phyloP scores from a whole-genome alignment of 306 rosid species.

The Vigna unguiculata region DNA sequence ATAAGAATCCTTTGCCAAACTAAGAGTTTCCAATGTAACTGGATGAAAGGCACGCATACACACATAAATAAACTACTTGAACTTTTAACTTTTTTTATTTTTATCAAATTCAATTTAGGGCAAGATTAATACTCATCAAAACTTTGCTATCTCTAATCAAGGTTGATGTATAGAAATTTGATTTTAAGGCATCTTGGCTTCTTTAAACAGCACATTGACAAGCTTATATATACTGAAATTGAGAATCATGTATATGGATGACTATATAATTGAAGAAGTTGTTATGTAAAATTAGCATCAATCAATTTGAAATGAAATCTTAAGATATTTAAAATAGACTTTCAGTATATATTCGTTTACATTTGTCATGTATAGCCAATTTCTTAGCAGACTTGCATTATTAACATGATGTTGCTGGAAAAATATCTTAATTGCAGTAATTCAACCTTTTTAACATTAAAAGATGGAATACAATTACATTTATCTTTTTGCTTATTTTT shows the following conservation, averaged over 20 bases:
- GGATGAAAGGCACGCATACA: background rate
- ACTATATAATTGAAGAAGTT: no score
- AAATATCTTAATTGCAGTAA: background rate
- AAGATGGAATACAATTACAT: background rate
- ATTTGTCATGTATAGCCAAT: background rate
- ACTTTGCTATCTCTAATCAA: background rate
- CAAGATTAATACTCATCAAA: background rate
- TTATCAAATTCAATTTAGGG: constrained; percentile 10
- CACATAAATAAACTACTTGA: background rate
- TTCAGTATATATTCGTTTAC: background rate
- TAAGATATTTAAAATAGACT: background rate
- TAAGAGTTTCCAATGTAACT: background rate
- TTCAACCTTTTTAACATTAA: background rate
- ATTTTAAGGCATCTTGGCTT: background rate
- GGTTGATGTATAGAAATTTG: background rate
- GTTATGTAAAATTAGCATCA: background rate
- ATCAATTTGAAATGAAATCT: background rate
- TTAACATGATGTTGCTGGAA: background rate
- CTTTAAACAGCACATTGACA: no score
- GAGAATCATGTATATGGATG: no score
- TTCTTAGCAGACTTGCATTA: background rate
- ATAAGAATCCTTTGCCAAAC: background rate
- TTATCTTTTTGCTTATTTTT: background rate
- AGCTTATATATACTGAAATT: no score
- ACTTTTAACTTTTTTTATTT: background rate